Evolutionary conservation across 2,329 filamentous ascomycete genomes (phyloP).

Genomic region (Bisporella sp.): DNA sequence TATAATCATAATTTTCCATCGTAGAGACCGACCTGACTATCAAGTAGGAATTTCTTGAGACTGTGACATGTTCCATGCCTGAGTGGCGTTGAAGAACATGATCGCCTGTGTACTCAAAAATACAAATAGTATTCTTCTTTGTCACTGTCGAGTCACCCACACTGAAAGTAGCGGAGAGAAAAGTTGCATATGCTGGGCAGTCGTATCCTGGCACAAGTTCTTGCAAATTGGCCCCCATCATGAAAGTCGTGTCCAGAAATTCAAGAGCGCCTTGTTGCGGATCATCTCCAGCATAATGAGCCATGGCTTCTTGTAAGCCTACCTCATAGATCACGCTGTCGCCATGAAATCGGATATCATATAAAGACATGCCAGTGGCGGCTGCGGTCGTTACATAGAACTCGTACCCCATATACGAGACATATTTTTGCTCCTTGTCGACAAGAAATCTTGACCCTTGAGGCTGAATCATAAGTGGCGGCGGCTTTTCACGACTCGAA

Average conservation of each 20-base stretch:
- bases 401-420: slow-evolving; percentile 12
- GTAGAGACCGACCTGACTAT: slow-evolving; percentile 32
- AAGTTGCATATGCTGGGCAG: slow-evolving; percentile 24
- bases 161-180: slow-evolving; percentile 17
- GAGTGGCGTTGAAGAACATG: slow-evolving; percentile 33
- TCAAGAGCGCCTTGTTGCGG: slow-evolving; percentile 13
- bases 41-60: slow-evolving; percentile 25
- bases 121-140: slow-evolving; percentile 35
- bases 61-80: slow-evolving; percentile 15
- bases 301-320: slow-evolving; percentile 32
- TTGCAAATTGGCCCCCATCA: slow-evolving; percentile 23
- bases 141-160: slow-evolving; percentile 17
- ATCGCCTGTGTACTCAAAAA: slow-evolving; percentile 35
- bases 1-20: slow-evolving; percentile 38
- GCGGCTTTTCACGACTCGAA: slow-evolving; percentile 4
- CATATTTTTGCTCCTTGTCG: slow-evolving; percentile 10
- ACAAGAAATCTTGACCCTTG: slow-evolving; percentile 14
- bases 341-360: not conserved
- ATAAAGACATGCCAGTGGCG: not conserved
- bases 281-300: slow-evolving; percentile 23
- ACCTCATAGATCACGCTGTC: slow-evolving; percentile 1
- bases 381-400: not conserved
- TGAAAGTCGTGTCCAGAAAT: slow-evolving; percentile 26
- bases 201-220: slow-evolving; percentile 24
- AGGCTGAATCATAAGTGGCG: slow-evolving; percentile 11